Percentiles rank a stretch among this genome's conserved stretches.
phyloP scores from a whole-genome alignment of 768 basidiomycete genomes.

The Serendipita sp. region DNA sequence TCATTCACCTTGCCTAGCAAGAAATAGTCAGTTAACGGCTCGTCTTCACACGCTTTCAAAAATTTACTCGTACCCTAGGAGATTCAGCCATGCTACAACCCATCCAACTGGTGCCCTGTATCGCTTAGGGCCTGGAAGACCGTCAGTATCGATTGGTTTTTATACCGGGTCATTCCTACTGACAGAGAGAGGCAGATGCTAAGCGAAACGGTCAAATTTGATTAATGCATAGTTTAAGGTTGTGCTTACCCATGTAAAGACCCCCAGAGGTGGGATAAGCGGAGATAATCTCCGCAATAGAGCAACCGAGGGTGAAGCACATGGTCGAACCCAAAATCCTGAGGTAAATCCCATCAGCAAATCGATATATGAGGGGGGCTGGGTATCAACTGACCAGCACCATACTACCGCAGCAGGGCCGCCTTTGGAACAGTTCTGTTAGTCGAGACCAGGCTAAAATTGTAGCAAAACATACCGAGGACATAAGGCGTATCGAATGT shows the following conservation, averaged over 20 bases:
- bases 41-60: not conserved
- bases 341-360: not conserved
- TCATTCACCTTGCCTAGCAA: too few species aligned
- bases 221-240: too few species aligned
- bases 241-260: constrained; percentile 11
- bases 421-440: too few species aligned
- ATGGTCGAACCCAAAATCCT: constrained; percentile 11
- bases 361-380: not conserved
- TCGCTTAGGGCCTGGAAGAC: not conserved
- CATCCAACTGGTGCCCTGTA: constrained; percentile 8
- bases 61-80: constrained; percentile 33
- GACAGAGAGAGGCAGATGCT: constrained; percentile 11
- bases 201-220: too few species aligned
- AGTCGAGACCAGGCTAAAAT: too few species aligned
- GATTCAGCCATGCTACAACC: constrained; percentile 68
- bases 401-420: not conserved
- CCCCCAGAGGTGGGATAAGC: constrained; percentile 16
- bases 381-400: not conserved
- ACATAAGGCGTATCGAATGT: not conserved
- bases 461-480: not conserved
- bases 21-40: not conserved
- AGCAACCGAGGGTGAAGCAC: constrained; percentile 16
- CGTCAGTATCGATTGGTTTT: not conserved
- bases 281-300: constrained; percentile 16
- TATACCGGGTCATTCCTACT: constrained; percentile 7